Conservation (phyloP, 306 rosid genomes). For the Carpinus viminea region DNA sequence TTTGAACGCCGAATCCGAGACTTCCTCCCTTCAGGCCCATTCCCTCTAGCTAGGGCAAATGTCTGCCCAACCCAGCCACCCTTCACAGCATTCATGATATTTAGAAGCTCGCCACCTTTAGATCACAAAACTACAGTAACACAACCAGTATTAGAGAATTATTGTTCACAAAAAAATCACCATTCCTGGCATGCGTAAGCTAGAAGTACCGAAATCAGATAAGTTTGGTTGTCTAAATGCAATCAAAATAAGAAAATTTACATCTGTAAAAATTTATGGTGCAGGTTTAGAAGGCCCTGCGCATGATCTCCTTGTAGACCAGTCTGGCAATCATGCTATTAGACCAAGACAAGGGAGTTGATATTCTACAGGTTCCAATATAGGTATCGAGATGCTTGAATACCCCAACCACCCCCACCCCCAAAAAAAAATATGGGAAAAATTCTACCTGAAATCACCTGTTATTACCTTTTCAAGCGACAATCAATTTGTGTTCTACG, state of each 20-base stretch:
- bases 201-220: neutral
- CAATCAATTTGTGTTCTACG: too few relatives aligned
- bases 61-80: slow-evolving; percentile 78
- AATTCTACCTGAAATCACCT: too few relatives aligned
- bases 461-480: too few relatives aligned
- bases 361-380: too few relatives aligned
- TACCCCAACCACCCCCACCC: too few relatives aligned
- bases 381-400: too few relatives aligned
- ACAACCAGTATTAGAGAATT: slow-evolving; percentile 22
- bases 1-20: slow-evolving; percentile 84
- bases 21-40: slow-evolving; percentile 78
- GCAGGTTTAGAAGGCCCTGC: neutral
- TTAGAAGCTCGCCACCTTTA: slow-evolving; percentile 30
- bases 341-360: too few relatives aligned
- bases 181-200: slow-evolving; percentile 6
- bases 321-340: neutral
- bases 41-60: slow-evolving; percentile 84
- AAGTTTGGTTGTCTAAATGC: neutral
- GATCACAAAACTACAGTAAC: slow-evolving; percentile 31
- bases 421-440: too few relatives aligned
- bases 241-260: neutral
- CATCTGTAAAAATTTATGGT: neutral
- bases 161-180: neutral
- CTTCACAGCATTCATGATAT: slow-evolving; percentile 68
- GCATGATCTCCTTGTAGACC: neutral